Conservation (phyloP, 2,329 filamentous ascomycete genomes). For the Didymella pomorum region DNA sequence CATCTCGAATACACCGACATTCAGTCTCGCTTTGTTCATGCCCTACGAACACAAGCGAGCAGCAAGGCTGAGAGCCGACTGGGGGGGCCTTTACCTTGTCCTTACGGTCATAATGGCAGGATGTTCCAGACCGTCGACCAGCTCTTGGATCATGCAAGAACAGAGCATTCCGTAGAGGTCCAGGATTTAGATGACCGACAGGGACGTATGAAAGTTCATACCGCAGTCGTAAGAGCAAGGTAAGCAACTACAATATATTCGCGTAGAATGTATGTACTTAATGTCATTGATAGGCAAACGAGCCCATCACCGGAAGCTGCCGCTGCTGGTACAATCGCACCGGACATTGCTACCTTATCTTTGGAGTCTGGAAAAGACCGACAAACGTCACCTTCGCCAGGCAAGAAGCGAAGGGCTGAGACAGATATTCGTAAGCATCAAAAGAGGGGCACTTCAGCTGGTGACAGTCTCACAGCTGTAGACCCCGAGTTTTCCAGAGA, state of each 20-base stretch:
- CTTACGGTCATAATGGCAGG: constrained; percentile 37
- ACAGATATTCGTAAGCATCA: constrained; percentile 31
- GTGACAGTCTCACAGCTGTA: constrained; percentile 24
- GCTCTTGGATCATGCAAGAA: constrained; percentile 37
- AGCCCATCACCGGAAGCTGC: too few species aligned
- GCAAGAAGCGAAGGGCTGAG: constrained; percentile 43
- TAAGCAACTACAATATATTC: too few species aligned
- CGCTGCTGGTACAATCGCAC: too few species aligned
- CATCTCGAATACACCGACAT: too few species aligned
- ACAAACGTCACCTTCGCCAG: constrained; percentile 34
- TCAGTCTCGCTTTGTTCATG: constrained; percentile 38
- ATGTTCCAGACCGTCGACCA: constrained; percentile 42
- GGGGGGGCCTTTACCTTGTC: constrained; percentile 32
- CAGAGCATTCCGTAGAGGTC: constrained; percentile 39
- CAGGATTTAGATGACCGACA: constrained; percentile 23
- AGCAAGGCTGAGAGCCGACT: too few species aligned
- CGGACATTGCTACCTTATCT: constrained; percentile 38
- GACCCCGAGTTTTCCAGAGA: constrained; percentile 41
- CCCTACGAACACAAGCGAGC: constrained; percentile 36
- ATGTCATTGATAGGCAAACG: too few species aligned
- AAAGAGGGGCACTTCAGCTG: constrained; percentile 32
- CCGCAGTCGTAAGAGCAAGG: too few species aligned
- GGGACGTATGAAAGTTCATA: too few species aligned
- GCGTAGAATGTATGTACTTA: too few species aligned
- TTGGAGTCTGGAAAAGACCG: constrained; percentile 34